Evolutionary conservation across 2,329 filamentous ascomycete genomes (phyloP).

Genomic region (Calonectria pseudoturangicola): DNA sequence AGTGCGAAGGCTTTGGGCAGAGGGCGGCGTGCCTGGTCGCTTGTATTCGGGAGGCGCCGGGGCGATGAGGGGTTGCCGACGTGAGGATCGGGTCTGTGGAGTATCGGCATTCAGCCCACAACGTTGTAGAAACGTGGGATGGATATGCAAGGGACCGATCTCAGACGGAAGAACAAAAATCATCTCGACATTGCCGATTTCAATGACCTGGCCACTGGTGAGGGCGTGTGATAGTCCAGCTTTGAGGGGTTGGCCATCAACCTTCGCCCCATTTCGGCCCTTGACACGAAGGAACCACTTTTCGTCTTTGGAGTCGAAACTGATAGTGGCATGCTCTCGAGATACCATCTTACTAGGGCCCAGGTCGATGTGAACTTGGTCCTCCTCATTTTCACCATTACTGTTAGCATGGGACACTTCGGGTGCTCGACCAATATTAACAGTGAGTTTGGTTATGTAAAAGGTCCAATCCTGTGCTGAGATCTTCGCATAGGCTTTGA

Average conservation of each 20-base stretch:
- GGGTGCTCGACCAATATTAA: constrained; percentile 84
- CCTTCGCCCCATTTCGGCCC: constrained; percentile 91
- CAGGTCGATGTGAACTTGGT: constrained; percentile 88
- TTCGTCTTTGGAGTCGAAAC: constrained; percentile 80
- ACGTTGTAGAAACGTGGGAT: constrained; percentile 81
- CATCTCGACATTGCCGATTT: constrained; percentile 96
- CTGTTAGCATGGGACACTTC: constrained; percentile 65
- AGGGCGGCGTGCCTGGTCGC: constrained; percentile 77
- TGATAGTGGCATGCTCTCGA: constrained; percentile 84
- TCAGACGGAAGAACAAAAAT: constrained; percentile 96
- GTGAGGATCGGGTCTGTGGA: constrained; percentile 54
- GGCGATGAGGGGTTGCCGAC: constrained; percentile 70
- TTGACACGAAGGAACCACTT: constrained; percentile 91
- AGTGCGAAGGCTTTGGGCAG: constrained; percentile 59
- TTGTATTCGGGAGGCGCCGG: constrained; percentile 77
- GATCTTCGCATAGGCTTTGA: constrained; percentile 88
- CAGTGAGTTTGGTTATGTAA: constrained; percentile 84
- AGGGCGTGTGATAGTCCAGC: constrained; percentile 80
- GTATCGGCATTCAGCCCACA: constrained; percentile 70
- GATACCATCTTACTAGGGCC: constrained; percentile 89
- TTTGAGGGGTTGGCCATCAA: constrained; percentile 84
- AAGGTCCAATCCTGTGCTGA: constrained; percentile 89
- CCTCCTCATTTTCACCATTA: constrained; percentile 66
- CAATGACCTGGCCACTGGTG: constrained; percentile 91
- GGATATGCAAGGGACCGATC: constrained; percentile 78